Evolutionary conservation across 371 early-diverging fungal species (phyloP).

Genomic region (Rhizopus microsporus): DNA sequence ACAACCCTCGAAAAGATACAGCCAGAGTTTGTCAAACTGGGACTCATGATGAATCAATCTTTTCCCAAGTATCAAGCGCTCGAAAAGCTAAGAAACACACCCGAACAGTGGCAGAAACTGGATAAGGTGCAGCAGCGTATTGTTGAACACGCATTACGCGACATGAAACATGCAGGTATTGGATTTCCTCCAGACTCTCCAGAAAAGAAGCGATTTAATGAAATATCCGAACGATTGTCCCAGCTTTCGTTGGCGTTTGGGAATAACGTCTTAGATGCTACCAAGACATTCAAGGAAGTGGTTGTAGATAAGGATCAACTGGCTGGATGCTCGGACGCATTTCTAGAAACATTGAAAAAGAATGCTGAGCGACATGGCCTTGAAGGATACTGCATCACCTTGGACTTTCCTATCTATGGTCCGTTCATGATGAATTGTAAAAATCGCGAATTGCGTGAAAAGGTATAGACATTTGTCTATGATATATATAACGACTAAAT

Average conservation of each 20-base stretch:
- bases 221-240: conserved; percentile 59
- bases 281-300: conserved; percentile 57
- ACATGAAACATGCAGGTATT: conserved; percentile 66
- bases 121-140: conserved; percentile 61
- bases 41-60: conserved; percentile 63
- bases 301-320: conserved; percentile 51
- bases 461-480: conserved; percentile 24
- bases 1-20: conserved; percentile 60
- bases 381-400: conserved; percentile 60
- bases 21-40: conserved; percentile 55
- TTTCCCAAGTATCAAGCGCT: conserved; percentile 60
- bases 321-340: conserved; percentile 53
- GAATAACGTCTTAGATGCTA: conserved; percentile 66
- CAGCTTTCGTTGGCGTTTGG: conserved; percentile 57
- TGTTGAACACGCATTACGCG: conserved; percentile 54
- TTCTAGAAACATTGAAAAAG: conserved; percentile 52
- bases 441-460: conserved; percentile 60
- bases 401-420: conserved; percentile 61
- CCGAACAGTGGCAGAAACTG: conserved; percentile 38
- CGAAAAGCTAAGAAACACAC: conserved; percentile 40
- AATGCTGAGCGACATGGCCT: conserved; percentile 50
- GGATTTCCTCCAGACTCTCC: conserved; percentile 55
- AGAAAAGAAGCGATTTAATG: conserved; percentile 58
- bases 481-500: too few species aligned
- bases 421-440: conserved; percentile 70